phyloP scores from a whole-genome alignment of 306 rosid genomes.

The Luffa aegyptiaca region DNA sequence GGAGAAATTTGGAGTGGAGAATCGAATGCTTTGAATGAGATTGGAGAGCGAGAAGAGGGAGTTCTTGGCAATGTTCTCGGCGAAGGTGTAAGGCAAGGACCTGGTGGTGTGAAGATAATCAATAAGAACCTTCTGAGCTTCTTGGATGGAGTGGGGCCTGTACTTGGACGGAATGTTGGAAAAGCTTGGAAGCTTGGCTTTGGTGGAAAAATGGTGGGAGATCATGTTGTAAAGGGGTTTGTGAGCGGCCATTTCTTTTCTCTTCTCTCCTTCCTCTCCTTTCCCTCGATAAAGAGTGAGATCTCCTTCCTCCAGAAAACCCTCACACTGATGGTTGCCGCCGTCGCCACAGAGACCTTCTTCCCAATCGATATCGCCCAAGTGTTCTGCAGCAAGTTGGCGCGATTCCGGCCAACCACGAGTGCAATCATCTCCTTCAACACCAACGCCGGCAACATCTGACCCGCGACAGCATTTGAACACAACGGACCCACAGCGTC shows the following conservation, averaged over 20 bases:
- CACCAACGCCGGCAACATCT: no score
- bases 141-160: slow-evolving; percentile 26
- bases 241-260: slow-evolving; percentile 10
- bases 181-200: slow-evolving; percentile 6
- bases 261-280: no score
- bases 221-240: slow-evolving; percentile 14
- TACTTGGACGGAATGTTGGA: slow-evolving; percentile 31
- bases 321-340: no score
- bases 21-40: slow-evolving; percentile 32
- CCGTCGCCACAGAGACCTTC: no score
- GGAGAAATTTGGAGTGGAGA: slow-evolving; percentile 26
- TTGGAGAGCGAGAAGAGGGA: slow-evolving; percentile 35
- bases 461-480: no score
- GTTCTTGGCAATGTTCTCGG: slow-evolving; percentile 51
- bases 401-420: no score
- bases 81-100: slow-evolving; percentile 44
- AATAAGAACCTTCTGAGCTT: slow-evolving; percentile 46
- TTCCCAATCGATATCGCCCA: no score
- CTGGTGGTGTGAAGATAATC: slow-evolving; percentile 69
- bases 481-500: no score
- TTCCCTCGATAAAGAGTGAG: no score
- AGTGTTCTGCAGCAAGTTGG: no score
- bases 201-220: slow-evolving; percentile 26
- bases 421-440: no score
- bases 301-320: no score